Evolutionary conservation across 768 basidiomycete genomes (phyloP).

Genomic region (Chalciporus pseudorubinellus): DNA sequence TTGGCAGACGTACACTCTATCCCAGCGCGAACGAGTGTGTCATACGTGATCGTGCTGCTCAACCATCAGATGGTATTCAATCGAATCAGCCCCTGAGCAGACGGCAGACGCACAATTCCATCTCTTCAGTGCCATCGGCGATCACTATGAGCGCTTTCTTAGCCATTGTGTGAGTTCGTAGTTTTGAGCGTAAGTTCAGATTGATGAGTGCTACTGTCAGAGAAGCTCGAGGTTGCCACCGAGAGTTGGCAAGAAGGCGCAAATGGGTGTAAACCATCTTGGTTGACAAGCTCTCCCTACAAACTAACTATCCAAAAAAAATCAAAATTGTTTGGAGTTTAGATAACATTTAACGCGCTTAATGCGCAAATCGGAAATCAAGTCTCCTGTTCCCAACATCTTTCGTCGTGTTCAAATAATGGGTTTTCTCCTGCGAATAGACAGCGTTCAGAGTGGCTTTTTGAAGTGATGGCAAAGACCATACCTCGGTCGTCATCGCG

Average conservation of each 20-base stretch:
- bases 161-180: conserved; percentile 15
- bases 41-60: conserved; percentile 72
- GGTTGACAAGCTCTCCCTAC: too few relatives aligned
- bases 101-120: conserved; percentile 76
- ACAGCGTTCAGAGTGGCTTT: conserved; percentile 23
- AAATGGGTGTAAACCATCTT: too few relatives aligned
- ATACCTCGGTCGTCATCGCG: too few relatives aligned
- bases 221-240: too few relatives aligned
- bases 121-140: conserved; percentile 84
- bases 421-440: conserved; percentile 45
- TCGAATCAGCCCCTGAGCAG: background rate
- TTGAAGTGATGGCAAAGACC: too few relatives aligned
- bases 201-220: background rate
- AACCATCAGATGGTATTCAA: background rate
- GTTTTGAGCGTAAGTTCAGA: background rate
- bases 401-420: conserved; percentile 39
- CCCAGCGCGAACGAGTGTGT: conserved; percentile 78
- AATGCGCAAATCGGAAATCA: conserved; percentile 65
- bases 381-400: conserved; percentile 59
- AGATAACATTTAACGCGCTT: background rate
- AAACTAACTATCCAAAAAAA: too few relatives aligned
- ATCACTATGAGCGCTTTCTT: conserved; percentile 63
- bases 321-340: too few relatives aligned
- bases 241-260: too few relatives aligned
- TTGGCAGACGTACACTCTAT: conserved; percentile 65